phyloP scores from a whole-genome alignment of 345 rosid species.

The Corymbia maculata region DNA sequence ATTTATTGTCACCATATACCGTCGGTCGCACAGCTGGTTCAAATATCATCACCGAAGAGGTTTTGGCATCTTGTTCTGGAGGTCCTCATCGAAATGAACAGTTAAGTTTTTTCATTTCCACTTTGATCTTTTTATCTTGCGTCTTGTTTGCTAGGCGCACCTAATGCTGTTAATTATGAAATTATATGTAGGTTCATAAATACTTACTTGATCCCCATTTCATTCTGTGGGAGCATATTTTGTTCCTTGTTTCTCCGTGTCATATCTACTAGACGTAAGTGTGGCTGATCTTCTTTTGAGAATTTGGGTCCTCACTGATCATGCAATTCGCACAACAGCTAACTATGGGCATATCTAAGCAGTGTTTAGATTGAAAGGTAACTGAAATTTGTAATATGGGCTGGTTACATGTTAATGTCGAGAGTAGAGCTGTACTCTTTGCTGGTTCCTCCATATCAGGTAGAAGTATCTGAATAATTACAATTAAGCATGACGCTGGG shows the following conservation, averaged over 20 bases:
- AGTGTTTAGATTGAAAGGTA: not conserved
- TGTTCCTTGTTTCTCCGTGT: not conserved
- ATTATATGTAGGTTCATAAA: not conserved
- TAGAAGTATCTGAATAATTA: not conserved
- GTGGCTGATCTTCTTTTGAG: not conserved
- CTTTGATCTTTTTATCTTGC: not conserved
- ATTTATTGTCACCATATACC: constrained; percentile 14
- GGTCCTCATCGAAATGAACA: constrained; percentile 88
- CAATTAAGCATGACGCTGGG: not conserved
- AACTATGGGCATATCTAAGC: not conserved
- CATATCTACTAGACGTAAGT: not conserved
- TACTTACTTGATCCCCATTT: not conserved
- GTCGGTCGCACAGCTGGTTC: constrained; percentile 64
- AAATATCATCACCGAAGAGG: constrained; percentile 68
- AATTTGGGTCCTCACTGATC: not conserved
- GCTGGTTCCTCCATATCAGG: not conserved
- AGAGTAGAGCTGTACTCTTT: not conserved
- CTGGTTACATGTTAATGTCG: not conserved
- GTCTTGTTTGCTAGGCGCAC: not conserved
- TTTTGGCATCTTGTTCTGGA: constrained; percentile 60
- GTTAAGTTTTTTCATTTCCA: constrained; percentile 24
- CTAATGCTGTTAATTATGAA: not conserved
- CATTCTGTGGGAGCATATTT: not conserved
- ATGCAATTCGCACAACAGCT: not conserved
- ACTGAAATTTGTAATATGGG: not conserved